These are phyloP conservation scores for Tubosaeta sp. DNA, from an alignment of 768 basidiomycete genomes.

Conservation along the genomic window DNA sequence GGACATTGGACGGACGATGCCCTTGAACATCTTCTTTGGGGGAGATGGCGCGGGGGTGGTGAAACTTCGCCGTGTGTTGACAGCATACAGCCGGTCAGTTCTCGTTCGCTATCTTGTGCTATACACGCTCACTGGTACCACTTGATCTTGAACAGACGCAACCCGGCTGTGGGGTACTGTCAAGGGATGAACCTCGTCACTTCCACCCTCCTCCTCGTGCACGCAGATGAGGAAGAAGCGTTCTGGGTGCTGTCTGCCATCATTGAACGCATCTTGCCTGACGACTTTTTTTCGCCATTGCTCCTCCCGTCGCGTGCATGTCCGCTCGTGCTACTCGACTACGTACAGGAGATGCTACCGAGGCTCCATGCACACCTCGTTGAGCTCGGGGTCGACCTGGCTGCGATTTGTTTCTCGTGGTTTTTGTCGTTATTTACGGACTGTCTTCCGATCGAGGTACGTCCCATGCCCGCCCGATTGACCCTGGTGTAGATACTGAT, in stretches of 20 bases:
- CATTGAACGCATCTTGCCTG: constrained; percentile 83
- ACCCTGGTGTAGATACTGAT: not conserved
- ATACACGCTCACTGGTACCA: not conserved
- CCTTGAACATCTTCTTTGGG: constrained; percentile 93
- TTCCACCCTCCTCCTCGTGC: constrained; percentile 87
- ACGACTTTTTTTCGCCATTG: constrained; percentile 91
- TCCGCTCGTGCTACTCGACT: constrained; percentile 85
- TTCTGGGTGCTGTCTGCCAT: constrained; percentile 93
- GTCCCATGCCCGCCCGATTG: constrained; percentile 10
- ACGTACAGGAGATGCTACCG: constrained; percentile 73
- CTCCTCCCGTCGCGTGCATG: constrained; percentile 92
- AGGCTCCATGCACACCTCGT: constrained; percentile 72
- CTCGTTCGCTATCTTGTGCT: not conserved
- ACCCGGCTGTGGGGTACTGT: constrained; percentile 89
- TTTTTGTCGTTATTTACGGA: constrained; percentile 95
- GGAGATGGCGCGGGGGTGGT: constrained; percentile 93
- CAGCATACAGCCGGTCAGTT: constrained; percentile 85
- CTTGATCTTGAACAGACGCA: constrained; percentile 54
- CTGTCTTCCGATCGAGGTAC: constrained; percentile 89
- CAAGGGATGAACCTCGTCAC: constrained; percentile 96
- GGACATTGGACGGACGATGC: constrained; percentile 90
- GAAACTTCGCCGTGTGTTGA: constrained; percentile 85
- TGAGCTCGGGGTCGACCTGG: constrained; percentile 82
- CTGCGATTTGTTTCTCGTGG: constrained; percentile 98
- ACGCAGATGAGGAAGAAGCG: constrained; percentile 94